These are phyloP conservation scores for Tephrocybe rancida DNA, from an alignment of 768 basidiomycete genomes.

Conservation along the genomic window DNA sequence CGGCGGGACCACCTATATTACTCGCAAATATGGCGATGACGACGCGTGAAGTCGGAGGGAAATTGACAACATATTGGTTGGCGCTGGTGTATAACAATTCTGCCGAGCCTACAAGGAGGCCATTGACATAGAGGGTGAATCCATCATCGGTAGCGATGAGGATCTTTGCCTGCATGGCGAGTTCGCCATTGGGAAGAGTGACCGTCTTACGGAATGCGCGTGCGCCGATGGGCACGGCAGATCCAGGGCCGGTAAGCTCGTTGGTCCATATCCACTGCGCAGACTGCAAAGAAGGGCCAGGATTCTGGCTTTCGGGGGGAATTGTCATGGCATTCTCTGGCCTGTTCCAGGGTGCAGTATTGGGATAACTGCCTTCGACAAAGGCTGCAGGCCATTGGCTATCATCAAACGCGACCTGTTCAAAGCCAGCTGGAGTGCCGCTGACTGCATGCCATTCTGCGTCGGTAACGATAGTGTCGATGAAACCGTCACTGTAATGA, in stretches of 20 bases:
- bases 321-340: constrained; percentile 13
- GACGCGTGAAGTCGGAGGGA: constrained; percentile 10
- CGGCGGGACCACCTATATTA: constrained; percentile 13
- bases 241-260: constrained; percentile 22
- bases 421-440: constrained; percentile 19
- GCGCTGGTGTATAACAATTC: constrained; percentile 6
- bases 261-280: constrained; percentile 36
- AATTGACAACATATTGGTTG: constrained; percentile 14
- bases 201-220: constrained; percentile 32
- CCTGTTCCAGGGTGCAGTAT: constrained; percentile 11
- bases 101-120: constrained; percentile 25
- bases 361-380: constrained; percentile 20
- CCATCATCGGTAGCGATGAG: constrained; percentile 27
- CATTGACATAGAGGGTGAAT: constrained; percentile 31
- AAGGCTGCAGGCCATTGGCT: constrained; percentile 29
- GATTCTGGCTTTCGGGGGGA: constrained; percentile 16
- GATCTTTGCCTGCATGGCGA: constrained; percentile 22
- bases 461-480: constrained; percentile 31
- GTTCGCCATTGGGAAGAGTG: constrained; percentile 22
- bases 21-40: constrained; percentile 16
- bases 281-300: constrained; percentile 18
- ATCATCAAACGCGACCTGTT: constrained; percentile 27
- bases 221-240: constrained; percentile 21
- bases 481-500: constrained; percentile 30
- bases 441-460: constrained; percentile 20